These are phyloP conservation scores for Sanghuangporus weigelae DNA, from an alignment of 1,284 basidiomycete species.

Conservation along the genomic window DNA sequence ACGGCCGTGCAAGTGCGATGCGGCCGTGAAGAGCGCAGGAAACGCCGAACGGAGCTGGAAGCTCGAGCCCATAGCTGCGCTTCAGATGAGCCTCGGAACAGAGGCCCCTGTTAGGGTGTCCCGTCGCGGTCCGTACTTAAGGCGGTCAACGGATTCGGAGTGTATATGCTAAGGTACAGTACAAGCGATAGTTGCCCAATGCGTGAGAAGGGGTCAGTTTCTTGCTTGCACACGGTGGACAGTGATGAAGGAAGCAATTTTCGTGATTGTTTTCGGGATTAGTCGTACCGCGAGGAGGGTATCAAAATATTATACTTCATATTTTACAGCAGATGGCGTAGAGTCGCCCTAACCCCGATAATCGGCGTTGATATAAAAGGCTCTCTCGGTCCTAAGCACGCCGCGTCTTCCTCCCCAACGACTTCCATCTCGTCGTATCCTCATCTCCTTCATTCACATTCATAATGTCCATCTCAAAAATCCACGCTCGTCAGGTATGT, in stretches of 20 bases:
- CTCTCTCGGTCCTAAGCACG: background rate
- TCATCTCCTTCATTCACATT: slow-evolving; percentile 26
- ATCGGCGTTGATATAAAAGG: slow-evolving; percentile 2
- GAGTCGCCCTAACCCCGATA: background rate
- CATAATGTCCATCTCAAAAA: slow-evolving; percentile 80
- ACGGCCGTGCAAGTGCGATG: background rate
- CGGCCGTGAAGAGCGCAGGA: background rate
- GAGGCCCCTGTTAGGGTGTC: background rate
- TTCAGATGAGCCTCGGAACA: background rate
- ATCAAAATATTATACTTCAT: background rate
- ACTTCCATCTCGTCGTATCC: slow-evolving; percentile 13
- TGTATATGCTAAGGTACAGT: background rate
- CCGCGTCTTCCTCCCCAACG: slow-evolving; percentile 4
- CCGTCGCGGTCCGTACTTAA: background rate
- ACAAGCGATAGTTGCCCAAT: background rate
- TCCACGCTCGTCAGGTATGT: slow-evolving; percentile 81
- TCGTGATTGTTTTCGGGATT: background rate
- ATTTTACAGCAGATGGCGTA: background rate
- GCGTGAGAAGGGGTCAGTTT: background rate
- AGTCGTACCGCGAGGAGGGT: background rate
- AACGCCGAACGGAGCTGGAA: background rate
- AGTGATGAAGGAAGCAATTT: background rate
- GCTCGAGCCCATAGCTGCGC: background rate
- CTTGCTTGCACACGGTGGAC: background rate
- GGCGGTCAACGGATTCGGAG: background rate